A percentile compares a stretch with the other conserved stretches of the same genome.
Conservation (phyloP, 768 basidiomycete genomes). For the Suillus placidus region DNA sequence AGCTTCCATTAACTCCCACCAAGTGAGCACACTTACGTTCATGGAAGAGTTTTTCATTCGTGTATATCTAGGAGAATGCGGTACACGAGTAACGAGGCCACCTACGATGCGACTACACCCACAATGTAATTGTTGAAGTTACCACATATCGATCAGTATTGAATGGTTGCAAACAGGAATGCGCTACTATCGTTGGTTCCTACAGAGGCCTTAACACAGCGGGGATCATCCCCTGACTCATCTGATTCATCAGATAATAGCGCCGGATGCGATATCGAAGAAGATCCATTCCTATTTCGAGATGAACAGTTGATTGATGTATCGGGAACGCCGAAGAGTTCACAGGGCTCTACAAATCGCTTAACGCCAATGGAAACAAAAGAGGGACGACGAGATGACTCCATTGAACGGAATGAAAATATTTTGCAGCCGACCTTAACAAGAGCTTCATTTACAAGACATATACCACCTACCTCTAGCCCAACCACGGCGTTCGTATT, state of each 20-base stretch:
- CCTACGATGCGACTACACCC: constrained; percentile 2
- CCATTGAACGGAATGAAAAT: background rate
- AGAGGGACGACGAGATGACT: background rate
- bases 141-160: too few relatives aligned
- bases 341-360: constrained; percentile 17
- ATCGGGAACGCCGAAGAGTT: background rate
- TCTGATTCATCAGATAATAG: background rate
- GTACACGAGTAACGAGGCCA: background rate
- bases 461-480: constrained; percentile 8
- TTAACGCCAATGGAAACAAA: constrained; percentile 15
- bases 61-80: constrained; percentile 3
- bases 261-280: background rate
- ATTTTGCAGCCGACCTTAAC: background rate
- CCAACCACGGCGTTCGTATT: constrained; percentile 44
- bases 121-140: constrained; percentile 11
- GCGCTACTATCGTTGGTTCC: background rate
- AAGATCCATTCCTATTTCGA: background rate
- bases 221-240: background rate
- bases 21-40: constrained; percentile 24
- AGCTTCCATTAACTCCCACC: constrained; percentile 15
- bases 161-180: constrained; percentile 10
- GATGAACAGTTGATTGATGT: background rate
- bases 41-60: background rate
- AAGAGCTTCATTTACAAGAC: constrained; percentile 3
- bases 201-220: background rate